Evolutionary conservation across 148 eudicot genomes (phyloP).

Genomic region (Vaccinium darrowii): DNA sequence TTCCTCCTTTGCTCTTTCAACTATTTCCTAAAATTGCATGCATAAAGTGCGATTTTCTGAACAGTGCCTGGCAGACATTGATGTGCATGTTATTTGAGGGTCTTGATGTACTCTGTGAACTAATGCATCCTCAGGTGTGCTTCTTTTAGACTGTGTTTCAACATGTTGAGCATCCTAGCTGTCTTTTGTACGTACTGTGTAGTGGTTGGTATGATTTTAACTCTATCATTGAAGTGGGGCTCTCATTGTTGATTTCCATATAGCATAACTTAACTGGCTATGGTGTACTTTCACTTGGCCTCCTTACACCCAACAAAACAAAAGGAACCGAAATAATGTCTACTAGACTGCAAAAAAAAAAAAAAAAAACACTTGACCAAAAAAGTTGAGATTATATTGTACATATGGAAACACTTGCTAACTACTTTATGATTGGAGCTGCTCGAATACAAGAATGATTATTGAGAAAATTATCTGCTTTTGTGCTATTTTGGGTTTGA

Average conservation of each 20-base stretch:
- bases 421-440: background rate
- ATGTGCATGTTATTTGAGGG: conserved; percentile 10
- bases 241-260: background rate
- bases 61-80: background rate
- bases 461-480: background rate
- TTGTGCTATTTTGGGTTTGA: background rate
- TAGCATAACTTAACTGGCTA: background rate
- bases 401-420: background rate
- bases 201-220: background rate
- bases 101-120: background rate
- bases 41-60: background rate
- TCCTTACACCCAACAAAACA: background rate
- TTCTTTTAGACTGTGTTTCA: conserved; percentile 1
- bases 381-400: background rate
- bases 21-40: background rate
- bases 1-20: background rate
- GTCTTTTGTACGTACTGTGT: background rate
- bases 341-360: background rate
- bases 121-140: background rate
- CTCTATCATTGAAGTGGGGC: background rate
- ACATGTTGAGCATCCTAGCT: background rate
- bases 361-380: background rate
- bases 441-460: background rate
- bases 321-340: background rate
- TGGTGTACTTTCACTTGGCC: conserved; percentile 2